Conservation (phyloP, 305 asterid species). For the Fraxinus albicans region DNA sequence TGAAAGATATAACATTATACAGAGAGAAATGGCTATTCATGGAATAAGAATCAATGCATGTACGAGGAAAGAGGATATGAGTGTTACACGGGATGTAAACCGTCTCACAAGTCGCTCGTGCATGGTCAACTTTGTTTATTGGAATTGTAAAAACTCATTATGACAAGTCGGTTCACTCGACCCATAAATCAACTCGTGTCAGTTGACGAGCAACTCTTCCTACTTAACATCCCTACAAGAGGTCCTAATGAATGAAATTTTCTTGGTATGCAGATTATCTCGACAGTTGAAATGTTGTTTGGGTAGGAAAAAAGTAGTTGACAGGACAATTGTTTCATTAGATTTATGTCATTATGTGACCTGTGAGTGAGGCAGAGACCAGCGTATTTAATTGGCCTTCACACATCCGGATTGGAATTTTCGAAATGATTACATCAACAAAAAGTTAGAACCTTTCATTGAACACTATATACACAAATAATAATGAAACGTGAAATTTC, state of each 20-base stretch:
- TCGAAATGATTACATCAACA: background rate
- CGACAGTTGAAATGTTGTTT: background rate
- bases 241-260: background rate
- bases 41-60: background rate
- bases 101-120: background rate
- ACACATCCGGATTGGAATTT: background rate
- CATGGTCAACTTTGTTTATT: background rate
- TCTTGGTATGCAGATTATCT: background rate
- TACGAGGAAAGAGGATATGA: background rate
- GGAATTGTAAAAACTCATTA: background rate
- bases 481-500: background rate
- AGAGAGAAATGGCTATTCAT: background rate
- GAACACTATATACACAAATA: background rate
- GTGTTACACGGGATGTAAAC: background rate
- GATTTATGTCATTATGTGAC: background rate
- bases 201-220: background rate
- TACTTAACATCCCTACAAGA: background rate
- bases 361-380: background rate
- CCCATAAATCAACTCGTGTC: background rate
- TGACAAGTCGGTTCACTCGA: background rate
- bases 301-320: background rate
- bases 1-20: background rate
- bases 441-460: background rate
- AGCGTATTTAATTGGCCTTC: background rate
- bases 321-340: conserved; percentile 1